A percentile compares a stretch with the other conserved stretches of the same genome.
Conservation (phyloP, 2,329 filamentous ascomycete genomes). For the Colletotrichum chrysophilum region DNA sequence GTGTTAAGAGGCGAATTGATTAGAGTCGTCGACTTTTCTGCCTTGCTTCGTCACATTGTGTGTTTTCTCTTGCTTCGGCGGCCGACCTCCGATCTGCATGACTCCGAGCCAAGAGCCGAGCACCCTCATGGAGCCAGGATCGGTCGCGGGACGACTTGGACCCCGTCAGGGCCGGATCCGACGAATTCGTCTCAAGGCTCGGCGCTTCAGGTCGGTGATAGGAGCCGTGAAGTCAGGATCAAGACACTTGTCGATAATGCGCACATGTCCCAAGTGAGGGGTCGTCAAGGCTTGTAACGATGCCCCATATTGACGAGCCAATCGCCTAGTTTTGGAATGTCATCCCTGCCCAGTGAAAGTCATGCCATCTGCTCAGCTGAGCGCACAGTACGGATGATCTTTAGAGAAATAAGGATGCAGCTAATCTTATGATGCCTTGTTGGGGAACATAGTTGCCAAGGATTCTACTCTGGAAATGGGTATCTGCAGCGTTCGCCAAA, state of each 20-base stretch:
- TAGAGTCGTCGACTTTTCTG: background rate
- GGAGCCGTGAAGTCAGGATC: background rate
- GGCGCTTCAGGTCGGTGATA: background rate
- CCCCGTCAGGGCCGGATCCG: background rate
- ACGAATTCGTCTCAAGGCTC: background rate
- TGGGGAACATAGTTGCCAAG: background rate
- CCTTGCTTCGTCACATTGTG: background rate
- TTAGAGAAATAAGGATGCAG: background rate
- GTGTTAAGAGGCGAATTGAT: constrained; percentile 7
- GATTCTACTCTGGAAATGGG: background rate
- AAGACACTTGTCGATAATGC: background rate
- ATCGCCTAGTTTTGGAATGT: background rate
- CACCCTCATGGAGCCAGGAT: background rate
- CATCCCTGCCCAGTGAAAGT: background rate
- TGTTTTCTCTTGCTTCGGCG: background rate
- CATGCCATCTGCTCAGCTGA: background rate
- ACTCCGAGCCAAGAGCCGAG: constrained; percentile 5
- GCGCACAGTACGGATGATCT: background rate
- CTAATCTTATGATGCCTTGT: background rate
- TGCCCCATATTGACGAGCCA: background rate
- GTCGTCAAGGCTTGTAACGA: background rate
- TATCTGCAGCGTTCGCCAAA: constrained; percentile 5
- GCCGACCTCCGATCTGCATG: background rate
- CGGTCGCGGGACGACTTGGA: background rate
- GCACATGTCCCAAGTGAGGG: background rate